Base-by-base conservation (phyloP, 2,329 filamentous ascomycete genomes). In the Fusarium torulosum region DNA sequence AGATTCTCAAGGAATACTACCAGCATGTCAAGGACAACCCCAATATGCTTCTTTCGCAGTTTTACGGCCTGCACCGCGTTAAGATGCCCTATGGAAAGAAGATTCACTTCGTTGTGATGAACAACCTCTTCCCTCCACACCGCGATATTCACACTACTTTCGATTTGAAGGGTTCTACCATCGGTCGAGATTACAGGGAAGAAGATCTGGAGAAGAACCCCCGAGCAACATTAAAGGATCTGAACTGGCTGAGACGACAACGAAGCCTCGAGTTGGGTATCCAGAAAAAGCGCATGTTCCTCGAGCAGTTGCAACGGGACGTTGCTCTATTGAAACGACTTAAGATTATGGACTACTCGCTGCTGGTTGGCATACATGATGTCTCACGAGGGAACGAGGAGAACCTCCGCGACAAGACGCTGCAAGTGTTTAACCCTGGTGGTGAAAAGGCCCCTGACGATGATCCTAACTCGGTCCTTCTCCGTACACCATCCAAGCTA, bases 101-200 rank as follows among this genome's bases (percentile, higher is more conserved):
- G 82, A 97, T 98, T 55, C 96, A 99, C 79, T 99, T 99, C 73
- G 96, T 99, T 62, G 94, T 99, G 76, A 99, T 99, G 96, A 99
- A 99, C 84, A 99, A 99, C 78, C 86, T 99, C 17, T 99, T 99
- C 75, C 96, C 96, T 14, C 95, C 96, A 8, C 96, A 99, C 80
- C 89, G 95, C 71, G 96, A 99, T 78, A 98, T 99, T 63, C 96
- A 99, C 81, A 90, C 93, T 75, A 99, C 94, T 4, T 99, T 97
- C 75, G 96, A 99, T 78, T 80, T 99, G 71, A 99, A 99, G 81
- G 96, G 96, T 10, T 98, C 96, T 8, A 98, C 95, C 1, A 89
- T 98, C 70, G 96, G 96, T 15, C 88, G 96, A 75, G 93, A 98
- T 78, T 95, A 96, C 77, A 91, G 84, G 72, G 96, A 98, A 78